Conservation (phyloP, 768 basidiomycete genomes). For the Galerina sulciceps region DNA sequence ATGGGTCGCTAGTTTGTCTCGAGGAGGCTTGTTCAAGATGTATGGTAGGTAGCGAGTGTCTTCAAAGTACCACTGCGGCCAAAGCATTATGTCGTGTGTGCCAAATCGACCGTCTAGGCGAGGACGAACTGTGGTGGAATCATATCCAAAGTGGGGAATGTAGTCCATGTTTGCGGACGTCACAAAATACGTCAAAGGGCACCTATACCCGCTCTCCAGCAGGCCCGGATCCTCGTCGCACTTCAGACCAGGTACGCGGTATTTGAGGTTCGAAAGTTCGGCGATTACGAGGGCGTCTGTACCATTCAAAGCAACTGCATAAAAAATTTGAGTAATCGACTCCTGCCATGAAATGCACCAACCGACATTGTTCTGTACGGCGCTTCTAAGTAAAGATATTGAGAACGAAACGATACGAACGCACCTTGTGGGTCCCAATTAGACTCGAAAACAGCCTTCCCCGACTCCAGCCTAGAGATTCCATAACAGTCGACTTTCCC, state of each 20-base stretch:
- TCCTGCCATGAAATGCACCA: too few relatives aligned
- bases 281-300: background rate
- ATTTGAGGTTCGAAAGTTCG: background rate
- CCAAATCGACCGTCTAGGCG: constrained; percentile 2
- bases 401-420: too few relatives aligned
- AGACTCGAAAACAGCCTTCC: too few relatives aligned
- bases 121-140: background rate
- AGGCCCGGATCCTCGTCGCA: background rate
- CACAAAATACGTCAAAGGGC: background rate
- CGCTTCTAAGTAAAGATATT: too few relatives aligned
- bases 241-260: background rate
- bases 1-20: background rate
- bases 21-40: background rate
- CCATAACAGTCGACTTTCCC: too few relatives aligned
- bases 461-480: too few relatives aligned
- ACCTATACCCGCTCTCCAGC: background rate
- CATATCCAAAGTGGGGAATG: background rate
- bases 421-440: too few relatives aligned
- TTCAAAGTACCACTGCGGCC: constrained; percentile 11
- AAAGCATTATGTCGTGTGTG: constrained; percentile 2
- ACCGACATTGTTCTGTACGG: too few relatives aligned
- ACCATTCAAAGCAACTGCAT: too few relatives aligned
- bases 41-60: constrained; percentile 5
- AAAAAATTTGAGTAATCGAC: too few relatives aligned
- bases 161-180: constrained; percentile 7